phyloP scores from a whole-genome alignment of 2,329 filamentous ascomycete genomes.

The Rhynchosporium secalis region DNA sequence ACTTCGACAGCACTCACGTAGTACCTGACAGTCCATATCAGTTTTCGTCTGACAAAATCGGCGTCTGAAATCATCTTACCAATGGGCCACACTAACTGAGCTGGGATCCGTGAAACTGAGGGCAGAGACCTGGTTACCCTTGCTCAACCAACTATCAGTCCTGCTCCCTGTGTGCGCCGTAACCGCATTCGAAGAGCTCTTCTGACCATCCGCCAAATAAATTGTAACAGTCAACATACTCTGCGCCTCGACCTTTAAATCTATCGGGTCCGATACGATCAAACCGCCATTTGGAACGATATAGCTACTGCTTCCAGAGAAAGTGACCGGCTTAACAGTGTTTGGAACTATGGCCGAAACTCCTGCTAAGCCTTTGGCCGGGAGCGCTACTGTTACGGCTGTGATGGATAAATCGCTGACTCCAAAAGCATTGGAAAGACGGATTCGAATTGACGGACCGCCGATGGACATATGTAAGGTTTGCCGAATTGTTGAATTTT shows the following conservation, averaged over 20 bases:
- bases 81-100: slow-evolving; percentile 42
- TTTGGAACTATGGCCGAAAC: slow-evolving; percentile 52
- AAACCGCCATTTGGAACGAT: slow-evolving; percentile 57
- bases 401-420: slow-evolving; percentile 59
- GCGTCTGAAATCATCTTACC: slow-evolving; percentile 33
- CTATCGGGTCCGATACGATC: slow-evolving; percentile 61
- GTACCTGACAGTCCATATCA: slow-evolving; percentile 47
- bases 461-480: slow-evolving; percentile 61
- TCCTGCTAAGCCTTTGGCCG: slow-evolving; percentile 54
- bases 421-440: slow-evolving; percentile 67
- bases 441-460: slow-evolving; percentile 57
- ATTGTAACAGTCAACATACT: slow-evolving; percentile 58
- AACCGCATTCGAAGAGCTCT: slow-evolving; percentile 49
- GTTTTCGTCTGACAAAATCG: not conserved
- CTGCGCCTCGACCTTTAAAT: slow-evolving; percentile 52
- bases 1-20: slow-evolving; percentile 62
- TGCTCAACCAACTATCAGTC: slow-evolving; percentile 59
- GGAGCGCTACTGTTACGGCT: slow-evolving; percentile 56
- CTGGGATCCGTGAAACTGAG: slow-evolving; percentile 46
- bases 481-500: slow-evolving; percentile 64
- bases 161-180: slow-evolving; percentile 66
- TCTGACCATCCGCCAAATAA: slow-evolving; percentile 58
- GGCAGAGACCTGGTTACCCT: slow-evolving; percentile 56
- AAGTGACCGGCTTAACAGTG: slow-evolving; percentile 56
- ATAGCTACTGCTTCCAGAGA: slow-evolving; percentile 53